Base-by-base conservation (phyloP, 805 yeast species). In the Brettanomyces nanus region DNA sequence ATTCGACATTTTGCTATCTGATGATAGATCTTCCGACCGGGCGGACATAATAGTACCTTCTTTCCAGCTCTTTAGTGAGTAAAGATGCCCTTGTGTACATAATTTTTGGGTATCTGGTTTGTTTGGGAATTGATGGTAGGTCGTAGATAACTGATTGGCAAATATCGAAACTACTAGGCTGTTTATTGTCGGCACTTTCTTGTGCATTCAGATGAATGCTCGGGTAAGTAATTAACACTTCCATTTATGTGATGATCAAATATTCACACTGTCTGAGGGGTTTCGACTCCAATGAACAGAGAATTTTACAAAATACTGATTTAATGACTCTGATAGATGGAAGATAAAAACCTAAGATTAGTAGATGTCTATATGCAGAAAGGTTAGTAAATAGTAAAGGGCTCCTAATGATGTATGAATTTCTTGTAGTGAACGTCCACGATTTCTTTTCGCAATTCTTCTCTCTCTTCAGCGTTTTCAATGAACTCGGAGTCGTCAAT, bases 191-290 rank as follows among this genome's bases (percentile, higher is more conserved):
- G 31, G 29, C 4, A 9, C 6, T 27, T 19, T 28, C 19, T 29
- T 27, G 26, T 22, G n/a, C n/a, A n/a, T n/a, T n/a, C n/a, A n/a
- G n/a, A n/a, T n/a, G n/a, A n/a, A n/a, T n/a, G n/a, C n/a, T n/a
- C n/a, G n/a, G n/a, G n/a, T n/a, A n/a, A n/a, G n/a, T n/a, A n/a
- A n/a, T n/a, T n/a, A n/a, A n/a, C n/a, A n/a, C n/a, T n/a, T n/a
- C n/a, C n/a, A n/a, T n/a, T n/a, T n/a, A n/a, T n/a, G 27, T 35
- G 38, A 35, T 35, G 36, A 34, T 33, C 32, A 52, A 53, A 50
- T 71, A 73, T 73, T 73, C 79, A 73, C 75, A 71, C 75, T 70
- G 73, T 70, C 68, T 59, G 71, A 69, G 68, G 56, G 51, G 36
- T 18, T 23, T 23, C 36, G 42, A 37, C 40, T 45, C 53, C 60